phyloP scores from a whole-genome alignment of 108 stramenopile genomes.

The Nitzschia palea region DNA sequence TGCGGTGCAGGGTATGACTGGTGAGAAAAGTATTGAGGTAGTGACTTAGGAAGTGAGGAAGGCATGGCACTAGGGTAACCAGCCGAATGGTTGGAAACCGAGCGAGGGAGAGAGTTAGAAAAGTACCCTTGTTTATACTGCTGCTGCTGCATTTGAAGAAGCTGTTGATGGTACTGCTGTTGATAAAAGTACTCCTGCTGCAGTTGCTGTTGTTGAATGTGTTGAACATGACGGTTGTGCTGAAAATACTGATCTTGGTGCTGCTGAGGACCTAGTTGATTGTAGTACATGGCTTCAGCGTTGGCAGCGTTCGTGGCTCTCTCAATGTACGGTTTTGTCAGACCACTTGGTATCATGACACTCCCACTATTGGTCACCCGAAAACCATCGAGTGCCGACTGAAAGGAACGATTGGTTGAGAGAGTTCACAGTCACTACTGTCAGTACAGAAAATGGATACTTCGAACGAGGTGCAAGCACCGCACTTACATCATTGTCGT shows the following conservation, averaged over 20 bases:
- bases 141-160: neutral
- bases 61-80: constrained; percentile 1
- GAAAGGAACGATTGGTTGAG: neutral
- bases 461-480: neutral
- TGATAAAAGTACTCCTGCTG: neutral
- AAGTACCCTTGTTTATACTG: neutral
- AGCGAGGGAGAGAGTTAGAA: constrained; percentile 2
- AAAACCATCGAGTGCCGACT: constrained; percentile 24
- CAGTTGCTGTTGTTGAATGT: neutral
- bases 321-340: neutral
- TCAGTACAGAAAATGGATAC: neutral
- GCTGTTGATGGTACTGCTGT: constrained; percentile 6
- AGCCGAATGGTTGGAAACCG: neutral
- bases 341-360: neutral
- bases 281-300: neutral
- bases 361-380: constrained; percentile 5
- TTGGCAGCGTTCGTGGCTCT: neutral
- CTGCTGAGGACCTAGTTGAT: neutral
- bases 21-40: neutral
- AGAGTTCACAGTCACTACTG: no score
- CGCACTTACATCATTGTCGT: constrained; percentile 7
- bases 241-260: neutral
- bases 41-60: neutral
- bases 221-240: neutral
- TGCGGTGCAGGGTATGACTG: neutral